Base-by-base conservation (phyloP, 208 protist species). In the Trypanosoma congolense region DNA sequence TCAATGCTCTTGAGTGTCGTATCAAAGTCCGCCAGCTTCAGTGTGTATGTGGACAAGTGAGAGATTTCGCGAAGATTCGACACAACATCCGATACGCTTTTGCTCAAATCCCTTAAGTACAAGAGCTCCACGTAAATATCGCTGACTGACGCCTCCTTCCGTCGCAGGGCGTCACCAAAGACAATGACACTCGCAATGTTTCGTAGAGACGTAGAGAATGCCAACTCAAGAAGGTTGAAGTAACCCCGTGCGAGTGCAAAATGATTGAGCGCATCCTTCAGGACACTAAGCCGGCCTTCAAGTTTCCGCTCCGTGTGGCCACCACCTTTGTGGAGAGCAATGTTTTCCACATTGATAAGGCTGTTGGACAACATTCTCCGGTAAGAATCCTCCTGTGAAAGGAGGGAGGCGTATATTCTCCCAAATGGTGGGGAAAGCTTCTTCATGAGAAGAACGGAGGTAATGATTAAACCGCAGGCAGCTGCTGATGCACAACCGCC, bases 1-100 rank as follows among this genome's bases (percentile, higher is more conserved):
- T 80, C 83, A 59, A 93, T 88, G 56, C 74, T 87, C 29, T 56
- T 36, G 28, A 93, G 73, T 19, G 83, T 88, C 5, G 51, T 76
- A 64, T 94, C 87, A 65, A 91, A 94, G 61, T 80, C 74, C 0
- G 75, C 61, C 54, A 91, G 67, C 66, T 86, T 89, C 9, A 54
- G 73, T 19, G 87, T 77, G 48, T 91, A 94, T 38, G 83, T 83
- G 0, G 73, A 80, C 14, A 91, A 56, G 65, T 94, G 83, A 8
- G 87, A 94, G 30, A 91, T 52, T 56, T 94, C 80, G 43, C 79
- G 77, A 60, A 94, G 87, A 63, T 94, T 94, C 19, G 90, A 75
- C 16, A 94, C 75, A 59, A 94, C 82, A 55, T 82, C 65, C 64
- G 87, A 90, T 38, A 91, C 78, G 61, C 74, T 87, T 19, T 64